Percentiles rank a stretch among this genome's conserved stretches.
These are phyloP conservation scores for Geranium rotundifolium DNA, from an alignment of 345 rosid genomes.

Conservation along the genomic window DNA sequence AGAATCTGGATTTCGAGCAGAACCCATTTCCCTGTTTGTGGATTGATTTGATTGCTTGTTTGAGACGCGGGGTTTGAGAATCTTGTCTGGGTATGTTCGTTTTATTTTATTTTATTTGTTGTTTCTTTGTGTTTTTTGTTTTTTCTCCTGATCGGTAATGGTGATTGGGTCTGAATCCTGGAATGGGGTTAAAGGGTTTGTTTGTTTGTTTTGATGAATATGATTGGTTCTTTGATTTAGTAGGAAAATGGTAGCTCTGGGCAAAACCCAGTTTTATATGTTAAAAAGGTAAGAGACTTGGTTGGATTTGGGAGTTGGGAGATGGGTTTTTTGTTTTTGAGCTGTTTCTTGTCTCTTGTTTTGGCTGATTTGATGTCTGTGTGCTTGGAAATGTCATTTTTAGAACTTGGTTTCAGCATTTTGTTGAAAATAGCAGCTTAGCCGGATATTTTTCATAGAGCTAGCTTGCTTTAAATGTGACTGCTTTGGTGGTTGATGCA, in stretches of 20 bases:
- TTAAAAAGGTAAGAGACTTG: not conserved
- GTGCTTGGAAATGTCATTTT: constrained; percentile 1
- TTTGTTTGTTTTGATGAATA: too few species aligned
- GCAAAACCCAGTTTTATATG: not conserved
- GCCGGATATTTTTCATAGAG: too few species aligned
- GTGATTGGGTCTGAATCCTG: not conserved
- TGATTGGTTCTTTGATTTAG: not conserved
- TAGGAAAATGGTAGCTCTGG: not conserved
- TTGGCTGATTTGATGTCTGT: constrained; percentile 8
- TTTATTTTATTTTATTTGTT: not conserved
- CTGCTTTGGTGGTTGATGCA: constrained; percentile 3
- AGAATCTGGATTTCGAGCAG: not conserved
- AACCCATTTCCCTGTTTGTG: not conserved
- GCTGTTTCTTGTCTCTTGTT: constrained; percentile 13
- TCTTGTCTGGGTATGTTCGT: not conserved
- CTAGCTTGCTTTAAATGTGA: constrained; percentile 8
- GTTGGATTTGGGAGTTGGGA: not conserved
- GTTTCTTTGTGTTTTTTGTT: not conserved
- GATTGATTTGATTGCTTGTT: not conserved
- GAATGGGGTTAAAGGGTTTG: not conserved
- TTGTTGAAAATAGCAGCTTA: not conserved
- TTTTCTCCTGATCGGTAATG: not conserved
- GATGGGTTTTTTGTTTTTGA: constrained; percentile 1
- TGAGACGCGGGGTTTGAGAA: not conserved
- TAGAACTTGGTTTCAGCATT: constrained; percentile 5